Evolutionary conservation across 163 green algal genomes (phyloP).

Genomic region (Scenedesmus sp.): DNA sequence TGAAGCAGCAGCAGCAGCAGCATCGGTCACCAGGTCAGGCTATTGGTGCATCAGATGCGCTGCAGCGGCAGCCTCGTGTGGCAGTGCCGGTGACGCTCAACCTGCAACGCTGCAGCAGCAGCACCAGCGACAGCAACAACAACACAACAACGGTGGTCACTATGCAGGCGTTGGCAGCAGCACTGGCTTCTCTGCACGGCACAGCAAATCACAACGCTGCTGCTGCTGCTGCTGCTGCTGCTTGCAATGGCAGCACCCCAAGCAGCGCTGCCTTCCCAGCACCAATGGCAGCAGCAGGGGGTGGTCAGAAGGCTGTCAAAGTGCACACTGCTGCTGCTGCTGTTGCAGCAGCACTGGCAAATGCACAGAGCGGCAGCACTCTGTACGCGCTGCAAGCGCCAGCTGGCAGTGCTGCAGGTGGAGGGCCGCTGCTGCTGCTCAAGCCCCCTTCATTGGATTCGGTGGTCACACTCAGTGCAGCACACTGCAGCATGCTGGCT

Average conservation of each 20-base stretch:
- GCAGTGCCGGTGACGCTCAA: background rate
- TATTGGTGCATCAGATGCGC: background rate
- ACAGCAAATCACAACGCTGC: background rate
- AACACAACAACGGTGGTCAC: background rate
- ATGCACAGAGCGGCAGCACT: background rate
- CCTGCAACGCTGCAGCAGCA: background rate
- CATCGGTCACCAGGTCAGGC: background rate
- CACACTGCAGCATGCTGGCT: background rate
- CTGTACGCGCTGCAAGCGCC: background rate
- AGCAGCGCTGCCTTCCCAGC: background rate
- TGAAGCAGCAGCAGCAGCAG: conserved; percentile 22
- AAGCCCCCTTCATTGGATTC: background rate
- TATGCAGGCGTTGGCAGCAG: background rate
- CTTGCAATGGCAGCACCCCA: background rate
- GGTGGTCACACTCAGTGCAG: background rate
- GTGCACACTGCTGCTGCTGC: background rate
- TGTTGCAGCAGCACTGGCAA: background rate
- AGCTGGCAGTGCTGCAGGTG: background rate
- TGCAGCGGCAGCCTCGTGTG: background rate
- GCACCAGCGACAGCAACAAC: background rate
- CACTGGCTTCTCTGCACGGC: background rate
- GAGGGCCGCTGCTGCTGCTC: background rate
- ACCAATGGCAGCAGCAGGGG: background rate
- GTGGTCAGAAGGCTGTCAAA: background rate
- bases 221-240: background rate